Conservation (phyloP, 495 filamentous ascomycete species). For the Trichoderma reesei region DNA sequence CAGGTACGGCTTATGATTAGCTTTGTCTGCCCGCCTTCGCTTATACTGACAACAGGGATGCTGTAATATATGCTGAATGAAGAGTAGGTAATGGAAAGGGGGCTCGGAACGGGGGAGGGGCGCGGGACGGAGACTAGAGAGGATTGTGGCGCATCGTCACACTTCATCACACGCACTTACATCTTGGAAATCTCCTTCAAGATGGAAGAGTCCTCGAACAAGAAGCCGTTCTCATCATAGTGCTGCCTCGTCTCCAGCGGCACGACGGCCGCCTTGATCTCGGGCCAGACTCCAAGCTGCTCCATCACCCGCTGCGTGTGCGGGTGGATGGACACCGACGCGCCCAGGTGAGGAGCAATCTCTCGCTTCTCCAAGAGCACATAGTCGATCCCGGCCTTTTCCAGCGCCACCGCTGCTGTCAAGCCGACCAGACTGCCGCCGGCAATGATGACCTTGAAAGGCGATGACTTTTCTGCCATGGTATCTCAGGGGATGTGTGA, state of each 20-base stretch:
- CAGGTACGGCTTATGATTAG: not conserved
- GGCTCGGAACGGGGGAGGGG: not conserved
- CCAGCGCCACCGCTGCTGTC: slow-evolving; percentile 31
- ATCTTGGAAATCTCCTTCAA: slow-evolving; percentile 15
- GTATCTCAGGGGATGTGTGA: too few relatives aligned
- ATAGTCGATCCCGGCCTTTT: slow-evolving; percentile 30
- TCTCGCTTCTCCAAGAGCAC: slow-evolving; percentile 36
- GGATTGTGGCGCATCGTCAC: not conserved
- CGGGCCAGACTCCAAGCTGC: slow-evolving; percentile 32
- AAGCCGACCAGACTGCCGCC: slow-evolving; percentile 39
- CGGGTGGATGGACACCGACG: slow-evolving; percentile 18
- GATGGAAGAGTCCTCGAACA: slow-evolving; percentile 16
- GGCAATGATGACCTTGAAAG: slow-evolving; percentile 38
- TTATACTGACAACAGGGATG: not conserved
- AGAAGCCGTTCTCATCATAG: slow-evolving; percentile 13
- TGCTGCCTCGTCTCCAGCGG: slow-evolving; percentile 16
- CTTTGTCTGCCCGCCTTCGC: not conserved
- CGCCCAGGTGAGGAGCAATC: slow-evolving; percentile 32
- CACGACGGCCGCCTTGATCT: slow-evolving; percentile 12
- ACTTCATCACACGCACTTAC: slow-evolving; percentile 2
- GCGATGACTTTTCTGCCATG: slow-evolving; percentile 13
- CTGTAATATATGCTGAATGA: not conserved
- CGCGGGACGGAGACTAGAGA: not conserved
- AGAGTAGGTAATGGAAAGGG: too few relatives aligned
- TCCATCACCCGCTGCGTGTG: slow-evolving; percentile 33